Evolutionary conservation across 2,329 filamentous ascomycete species (phyloP).

Genomic region (Aspergillus tubingensis): DNA sequence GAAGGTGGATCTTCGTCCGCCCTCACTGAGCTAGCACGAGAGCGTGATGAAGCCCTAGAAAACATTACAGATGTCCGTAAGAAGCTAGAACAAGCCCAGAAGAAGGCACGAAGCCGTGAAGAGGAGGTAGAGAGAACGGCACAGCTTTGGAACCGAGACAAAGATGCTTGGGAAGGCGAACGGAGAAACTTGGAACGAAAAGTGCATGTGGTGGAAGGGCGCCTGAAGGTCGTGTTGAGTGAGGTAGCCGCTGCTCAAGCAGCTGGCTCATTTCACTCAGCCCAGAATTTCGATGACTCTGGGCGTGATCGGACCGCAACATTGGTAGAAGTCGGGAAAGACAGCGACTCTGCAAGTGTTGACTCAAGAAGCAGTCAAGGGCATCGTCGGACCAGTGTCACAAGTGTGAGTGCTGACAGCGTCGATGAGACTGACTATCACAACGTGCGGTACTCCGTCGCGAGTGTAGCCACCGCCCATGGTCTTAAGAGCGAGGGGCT

Average conservation of each 20-base stretch:
- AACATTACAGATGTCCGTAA: slow-evolving; percentile 70
- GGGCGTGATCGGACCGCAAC: slow-evolving; percentile 25
- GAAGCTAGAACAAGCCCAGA: slow-evolving; percentile 75
- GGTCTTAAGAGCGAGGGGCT: slow-evolving; percentile 64
- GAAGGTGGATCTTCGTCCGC: slow-evolving; percentile 88
- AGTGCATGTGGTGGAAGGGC: slow-evolving; percentile 84
- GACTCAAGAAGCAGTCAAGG: slow-evolving; percentile 64
- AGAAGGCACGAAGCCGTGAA: slow-evolving; percentile 75
- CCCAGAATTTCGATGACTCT: slow-evolving; percentile 61
- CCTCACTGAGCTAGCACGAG: slow-evolving; percentile 76
- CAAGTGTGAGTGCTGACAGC: slow-evolving; percentile 46
- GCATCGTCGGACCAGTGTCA: slow-evolving; percentile 61
- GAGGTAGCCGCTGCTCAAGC: slow-evolving; percentile 64
- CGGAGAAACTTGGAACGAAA: slow-evolving; percentile 79
- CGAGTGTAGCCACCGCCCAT: slow-evolving; percentile 58
- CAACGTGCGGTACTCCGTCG: slow-evolving; percentile 70
- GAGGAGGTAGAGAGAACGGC: slow-evolving; percentile 79
- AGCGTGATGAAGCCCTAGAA: slow-evolving; percentile 82
- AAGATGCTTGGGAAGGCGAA: slow-evolving; percentile 80
- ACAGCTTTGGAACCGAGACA: slow-evolving; percentile 80
- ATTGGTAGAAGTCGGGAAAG: slow-evolving; percentile 41
- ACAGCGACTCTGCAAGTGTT: slow-evolving; percentile 71
- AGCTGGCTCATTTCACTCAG: slow-evolving; percentile 31
- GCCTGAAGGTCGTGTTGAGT: slow-evolving; percentile 79
- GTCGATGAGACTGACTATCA: slow-evolving; percentile 50